Evolutionary conservation across 2,329 filamentous ascomycete species (phyloP), one percentile per base, ranked within the genome.

Genomic region (Hypoxylon sp.): DNA sequence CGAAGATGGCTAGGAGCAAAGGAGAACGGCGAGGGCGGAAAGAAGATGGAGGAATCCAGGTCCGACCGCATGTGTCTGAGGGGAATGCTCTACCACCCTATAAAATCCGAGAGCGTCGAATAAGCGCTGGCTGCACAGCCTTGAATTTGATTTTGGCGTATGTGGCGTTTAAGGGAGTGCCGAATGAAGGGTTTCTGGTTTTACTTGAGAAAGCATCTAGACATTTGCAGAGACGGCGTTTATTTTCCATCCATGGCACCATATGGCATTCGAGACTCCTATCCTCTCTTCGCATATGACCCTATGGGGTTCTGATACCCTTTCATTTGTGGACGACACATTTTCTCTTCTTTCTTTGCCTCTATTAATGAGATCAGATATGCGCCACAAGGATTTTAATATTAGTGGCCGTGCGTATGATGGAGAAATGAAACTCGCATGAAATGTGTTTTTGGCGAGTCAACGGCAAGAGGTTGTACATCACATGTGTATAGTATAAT

Each of bases 51-150:
- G 48, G 70, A 77, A 51, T 65, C 60, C 5, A 63, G 73, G n/a
- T 73, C 76, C 19, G 76, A 72, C 22, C 83, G 89, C 65, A 89
- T 92, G 88, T 92, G 90, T 79, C 79, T 91, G 64, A 86, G 88
- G 5, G 87, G 85, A 13, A 87, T 91, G 83, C 76, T 92, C 63
- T 77, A 91, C 68, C 90, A 92, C 83, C 90, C 90, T 0, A 83
- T 92, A 26, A 92, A 92, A 79, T 66, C 64, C 19, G 78, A 80
- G 75, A 71, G 54, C 19, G 63, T 78, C 35, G 71, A 72, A 60
- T 74, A 66, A 47, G n/a, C 39, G 26, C 9, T n/a, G 46, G 42
- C 53, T 17, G 42, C 14, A 26, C 14, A 26, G 37, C 24, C 51
- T 19, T 52, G 42, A 24, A 13, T 64, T 19, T 67, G 37, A 63